These are phyloP conservation scores for Nigrospora sphaerica DNA, from an alignment of 2,329 filamentous ascomycete genomes.

Conservation along the genomic window DNA sequence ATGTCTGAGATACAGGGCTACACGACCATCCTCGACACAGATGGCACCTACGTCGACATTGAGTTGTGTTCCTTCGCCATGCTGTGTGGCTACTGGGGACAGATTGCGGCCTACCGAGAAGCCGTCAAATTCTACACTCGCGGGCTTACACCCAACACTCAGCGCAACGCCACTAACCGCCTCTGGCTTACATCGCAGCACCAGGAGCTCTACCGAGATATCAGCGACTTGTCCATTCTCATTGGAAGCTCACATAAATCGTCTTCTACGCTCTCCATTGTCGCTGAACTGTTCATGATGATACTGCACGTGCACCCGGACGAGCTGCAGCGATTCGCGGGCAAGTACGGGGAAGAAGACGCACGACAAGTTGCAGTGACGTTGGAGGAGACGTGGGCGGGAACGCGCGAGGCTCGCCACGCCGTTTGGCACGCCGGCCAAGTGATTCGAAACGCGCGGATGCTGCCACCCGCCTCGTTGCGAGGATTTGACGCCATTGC, in stretches of 20 bases:
- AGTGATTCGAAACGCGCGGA: constrained; percentile 13
- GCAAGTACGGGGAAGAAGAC: constrained; percentile 21
- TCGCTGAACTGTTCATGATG: constrained; percentile 18
- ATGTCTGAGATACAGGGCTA: constrained; percentile 15
- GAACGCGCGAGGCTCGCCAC: constrained; percentile 14
- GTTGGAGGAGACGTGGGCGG: constrained; percentile 15
- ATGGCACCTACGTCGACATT: constrained; percentile 17
- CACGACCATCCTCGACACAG: constrained; percentile 11
- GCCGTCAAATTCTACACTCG: constrained; percentile 18
- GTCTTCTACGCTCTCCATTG: constrained; percentile 12
- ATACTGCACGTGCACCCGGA: constrained; percentile 18
- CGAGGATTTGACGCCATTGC: constrained; percentile 18
- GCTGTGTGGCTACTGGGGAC: constrained; percentile 22
- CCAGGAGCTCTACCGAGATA: constrained; percentile 21
- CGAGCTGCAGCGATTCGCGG: constrained; percentile 17
- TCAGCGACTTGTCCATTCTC: constrained; percentile 15
- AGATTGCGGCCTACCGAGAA: constrained; percentile 22
- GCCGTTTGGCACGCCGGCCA: constrained; percentile 21
- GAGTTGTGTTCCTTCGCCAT: constrained; percentile 21
- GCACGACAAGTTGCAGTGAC: constrained; percentile 11
- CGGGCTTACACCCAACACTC: neutral
- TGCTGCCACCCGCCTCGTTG: constrained; percentile 15
- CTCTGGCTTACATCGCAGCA: constrained; percentile 22
- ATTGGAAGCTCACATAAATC: constrained; percentile 7
- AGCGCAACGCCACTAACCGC: constrained; percentile 10